These are phyloP conservation scores for Oryza nivara DNA, from an alignment of 176 grass and related monocot species.

Conservation along the genomic window DNA sequence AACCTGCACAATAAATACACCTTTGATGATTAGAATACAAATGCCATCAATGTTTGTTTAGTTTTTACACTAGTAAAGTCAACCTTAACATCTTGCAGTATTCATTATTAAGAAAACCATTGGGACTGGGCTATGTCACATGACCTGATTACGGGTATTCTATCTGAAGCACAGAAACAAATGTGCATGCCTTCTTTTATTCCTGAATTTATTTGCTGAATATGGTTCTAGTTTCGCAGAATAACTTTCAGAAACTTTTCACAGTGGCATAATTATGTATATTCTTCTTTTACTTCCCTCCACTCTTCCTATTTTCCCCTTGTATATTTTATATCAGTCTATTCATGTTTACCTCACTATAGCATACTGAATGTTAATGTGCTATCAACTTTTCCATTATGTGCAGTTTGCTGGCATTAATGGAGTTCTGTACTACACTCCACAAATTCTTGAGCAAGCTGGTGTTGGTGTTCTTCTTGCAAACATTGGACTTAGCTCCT, in stretches of 20 bases:
- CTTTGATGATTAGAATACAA: conserved; percentile 18
- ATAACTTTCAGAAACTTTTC: not conserved
- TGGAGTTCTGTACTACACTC: conserved; percentile 97
- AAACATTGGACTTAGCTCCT: conserved; percentile 74
- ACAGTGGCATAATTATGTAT: conserved; percentile 3
- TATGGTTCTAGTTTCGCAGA: not conserved
- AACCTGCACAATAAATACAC: conserved; percentile 33
- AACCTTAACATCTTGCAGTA: conserved; percentile 17
- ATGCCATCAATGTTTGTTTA: not conserved
- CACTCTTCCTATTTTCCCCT: not conserved
- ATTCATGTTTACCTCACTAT: not conserved
- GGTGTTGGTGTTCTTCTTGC: conserved; percentile 83
- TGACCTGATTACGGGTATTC: not conserved
- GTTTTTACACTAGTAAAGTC: conserved; percentile 8
- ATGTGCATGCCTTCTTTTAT: not conserved
- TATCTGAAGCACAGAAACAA: not conserved
- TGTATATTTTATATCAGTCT: not conserved
- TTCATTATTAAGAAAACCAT: conserved; percentile 15
- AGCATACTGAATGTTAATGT: not conserved
- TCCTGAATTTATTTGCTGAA: not conserved
- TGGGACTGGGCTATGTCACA: not conserved
- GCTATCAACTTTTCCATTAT: conserved; percentile 27
- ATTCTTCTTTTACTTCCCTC: not conserved
- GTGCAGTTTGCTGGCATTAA: conserved; percentile 97
- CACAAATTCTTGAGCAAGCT: conserved; percentile 98